phyloP scores from a whole-genome alignment of 2,329 filamentous ascomycete species.

The Penicillium sp. region DNA sequence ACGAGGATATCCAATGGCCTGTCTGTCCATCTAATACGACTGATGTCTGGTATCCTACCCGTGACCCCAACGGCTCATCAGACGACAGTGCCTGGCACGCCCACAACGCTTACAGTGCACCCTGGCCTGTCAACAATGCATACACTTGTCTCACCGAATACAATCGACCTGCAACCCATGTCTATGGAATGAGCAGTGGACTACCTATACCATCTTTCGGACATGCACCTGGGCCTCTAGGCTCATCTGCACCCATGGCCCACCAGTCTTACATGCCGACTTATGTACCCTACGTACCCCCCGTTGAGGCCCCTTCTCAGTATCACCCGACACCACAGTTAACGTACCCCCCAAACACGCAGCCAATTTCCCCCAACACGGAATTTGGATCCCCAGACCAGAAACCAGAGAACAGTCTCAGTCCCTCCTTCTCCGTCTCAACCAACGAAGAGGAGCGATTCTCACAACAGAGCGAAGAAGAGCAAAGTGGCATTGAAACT shows the following conservation, averaged over 20 bases:
- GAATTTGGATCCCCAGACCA: not conserved
- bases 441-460: not conserved
- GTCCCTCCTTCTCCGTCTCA: not conserved
- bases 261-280: not conserved
- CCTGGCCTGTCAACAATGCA: not conserved
- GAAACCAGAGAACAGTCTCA: not conserved
- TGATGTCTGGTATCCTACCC: not conserved
- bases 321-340: not conserved
- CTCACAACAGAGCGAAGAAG: not conserved
- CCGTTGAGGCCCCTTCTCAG: not conserved
- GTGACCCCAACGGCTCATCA: not conserved
- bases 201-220: not conserved
- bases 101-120: not conserved
- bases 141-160: not conserved
- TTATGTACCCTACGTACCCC: not conserved
- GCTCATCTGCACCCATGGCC: not conserved
- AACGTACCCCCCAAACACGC: not conserved
- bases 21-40: not conserved
- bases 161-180: not conserved
- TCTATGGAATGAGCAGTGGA: not conserved
- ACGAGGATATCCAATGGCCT: not conserved
- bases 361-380: not conserved
- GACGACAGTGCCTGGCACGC: not conserved
- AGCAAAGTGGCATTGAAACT: conserved; percentile 4
- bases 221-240: not conserved